These are phyloP conservation scores for Aspergillus caelatus DNA, from an alignment of 2,329 filamentous ascomycete genomes.

Conservation along the genomic window DNA sequence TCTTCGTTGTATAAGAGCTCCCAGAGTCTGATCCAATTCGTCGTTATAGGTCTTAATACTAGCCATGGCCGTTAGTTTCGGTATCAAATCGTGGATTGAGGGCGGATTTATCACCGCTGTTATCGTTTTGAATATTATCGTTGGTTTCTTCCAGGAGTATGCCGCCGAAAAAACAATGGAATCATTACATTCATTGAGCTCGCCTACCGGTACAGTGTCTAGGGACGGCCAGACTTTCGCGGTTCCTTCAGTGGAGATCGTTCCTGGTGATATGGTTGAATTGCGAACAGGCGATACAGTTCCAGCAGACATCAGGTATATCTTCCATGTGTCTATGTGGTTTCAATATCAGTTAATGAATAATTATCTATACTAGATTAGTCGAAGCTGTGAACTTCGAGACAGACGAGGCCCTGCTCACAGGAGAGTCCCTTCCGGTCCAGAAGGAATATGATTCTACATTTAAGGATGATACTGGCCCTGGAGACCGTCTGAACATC, in stretches of 20 bases:
- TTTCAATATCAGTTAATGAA: slow-evolving; percentile 32
- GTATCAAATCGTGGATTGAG: slow-evolving; percentile 57
- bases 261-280: slow-evolving; percentile 59
- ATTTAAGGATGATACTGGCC: no score
- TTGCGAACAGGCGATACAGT: slow-evolving; percentile 59
- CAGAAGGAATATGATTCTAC: no score
- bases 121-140: slow-evolving; percentile 57
- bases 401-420: no score
- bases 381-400: no score
- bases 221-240: slow-evolving; percentile 56
- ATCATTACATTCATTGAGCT: slow-evolving; percentile 55
- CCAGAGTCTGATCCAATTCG: slow-evolving; percentile 32
- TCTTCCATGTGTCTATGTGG: no score
- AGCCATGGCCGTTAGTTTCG: slow-evolving; percentile 65
- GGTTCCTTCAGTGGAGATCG: slow-evolving; percentile 58
- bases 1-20: slow-evolving; percentile 1
- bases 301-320: slow-evolving; percentile 59
- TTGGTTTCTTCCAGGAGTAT: slow-evolving; percentile 62
- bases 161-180: slow-evolving; percentile 62
- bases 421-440: no score
- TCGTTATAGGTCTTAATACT: slow-evolving; percentile 69
- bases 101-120: slow-evolving; percentile 60
- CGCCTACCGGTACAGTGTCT: slow-evolving; percentile 57
- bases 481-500: no score
- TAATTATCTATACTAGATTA: no score